These are phyloP conservation scores for Stagonosporopsis chrysanthemi DNA, from an alignment of 2,329 filamentous ascomycete species.

Conservation along the genomic window DNA sequence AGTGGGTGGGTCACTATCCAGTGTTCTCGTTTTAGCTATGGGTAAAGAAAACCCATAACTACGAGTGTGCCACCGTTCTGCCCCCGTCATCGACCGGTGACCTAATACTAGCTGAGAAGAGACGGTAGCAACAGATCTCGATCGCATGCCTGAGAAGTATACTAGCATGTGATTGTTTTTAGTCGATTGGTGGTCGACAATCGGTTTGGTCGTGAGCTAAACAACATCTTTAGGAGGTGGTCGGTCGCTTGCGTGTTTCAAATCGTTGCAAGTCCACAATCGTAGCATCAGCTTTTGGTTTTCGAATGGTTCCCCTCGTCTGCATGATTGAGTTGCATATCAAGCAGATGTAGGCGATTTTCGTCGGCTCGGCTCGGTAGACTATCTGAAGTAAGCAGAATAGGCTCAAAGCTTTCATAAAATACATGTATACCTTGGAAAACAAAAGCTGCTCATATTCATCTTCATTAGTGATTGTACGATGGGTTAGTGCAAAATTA, in stretches of 20 bases:
- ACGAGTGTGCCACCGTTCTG: not conserved
- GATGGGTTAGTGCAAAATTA: not conserved
- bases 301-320: not conserved
- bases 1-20: not conserved
- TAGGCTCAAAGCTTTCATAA: not conserved
- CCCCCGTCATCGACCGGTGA: not conserved
- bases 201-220: not conserved
- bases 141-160: not conserved
- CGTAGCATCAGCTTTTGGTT: not conserved
- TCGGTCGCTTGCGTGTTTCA: conserved; percentile 20
- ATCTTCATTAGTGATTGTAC: too few relatives aligned
- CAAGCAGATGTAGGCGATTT: not conserved
- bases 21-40: not conserved
- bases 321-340: not conserved
- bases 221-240: not conserved
- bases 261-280: conserved; percentile 32
- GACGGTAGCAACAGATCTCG: not conserved
- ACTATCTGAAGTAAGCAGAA: not conserved
- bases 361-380: too few relatives aligned
- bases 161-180: too few relatives aligned
- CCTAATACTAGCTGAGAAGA: not conserved
- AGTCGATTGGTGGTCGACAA: too few relatives aligned
- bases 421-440: not conserved
- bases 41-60: not conserved
- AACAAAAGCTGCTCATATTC: not conserved